Base-by-base conservation (phyloP, 768 basidiomycete species). In the Pulveroboletus sp. region DNA sequence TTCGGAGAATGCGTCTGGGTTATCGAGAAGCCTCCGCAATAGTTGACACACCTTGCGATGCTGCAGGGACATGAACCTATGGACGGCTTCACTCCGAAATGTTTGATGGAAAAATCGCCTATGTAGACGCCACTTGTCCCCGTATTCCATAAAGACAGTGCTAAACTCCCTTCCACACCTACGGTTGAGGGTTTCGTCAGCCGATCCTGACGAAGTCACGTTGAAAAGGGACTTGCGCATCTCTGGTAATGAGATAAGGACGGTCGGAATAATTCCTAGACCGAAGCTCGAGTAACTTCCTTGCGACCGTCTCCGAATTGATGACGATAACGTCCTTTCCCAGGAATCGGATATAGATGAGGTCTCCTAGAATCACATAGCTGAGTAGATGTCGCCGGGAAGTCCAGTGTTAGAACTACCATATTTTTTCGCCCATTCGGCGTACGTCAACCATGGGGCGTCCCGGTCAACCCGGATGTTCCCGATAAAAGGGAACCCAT, bases 201-300 rank as follows among this genome's bases (percentile, higher is more conserved):
- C 39, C 3, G 12, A 42, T 14, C n/a, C 44, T 5, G 8, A 28
- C 15, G 15, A 35, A n/a, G 33, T n/a, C n/a, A 37, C n/a, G 12
- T 30, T 6, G 24, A 30, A 26, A 30, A 8, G 10, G 18, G 5
- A 35, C 55, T 45, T 38, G 51, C 59, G 57, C 8, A 3, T 47
- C 44, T 44, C 35, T 56, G 17, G 57, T 60, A 7, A 55, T 42
- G 32, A 68, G 39, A 31, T 46, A 52, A 21, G 79, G 80, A 8
- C 81, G 73, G 52, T 77, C 77, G 5, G 78, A 79, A 54, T 80
- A 80, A 39, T 77, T 72, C 11, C 58, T 60, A 8, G 76, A 74
- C 10, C 77, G 73, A 30, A 65, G 61, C 41, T 79, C 77, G 32
- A 82, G 68, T 11, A 82, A 66, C 40, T 78, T 77, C 27, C 66